Evolutionary conservation across 2,329 filamentous ascomycete genomes (phyloP).

Genomic region (Emmonsia crescens): DNA sequence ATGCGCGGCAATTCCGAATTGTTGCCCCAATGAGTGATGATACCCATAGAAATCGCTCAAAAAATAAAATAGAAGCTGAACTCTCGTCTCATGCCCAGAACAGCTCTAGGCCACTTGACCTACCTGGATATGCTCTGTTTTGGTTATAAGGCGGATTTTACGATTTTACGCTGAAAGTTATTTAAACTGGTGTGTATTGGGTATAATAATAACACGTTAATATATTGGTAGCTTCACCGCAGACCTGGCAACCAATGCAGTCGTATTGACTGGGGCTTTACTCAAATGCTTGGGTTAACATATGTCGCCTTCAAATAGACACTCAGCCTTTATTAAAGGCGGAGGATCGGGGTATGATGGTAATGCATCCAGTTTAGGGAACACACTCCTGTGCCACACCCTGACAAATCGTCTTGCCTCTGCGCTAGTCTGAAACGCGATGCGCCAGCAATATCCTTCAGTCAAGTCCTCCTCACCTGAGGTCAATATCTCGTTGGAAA

Average conservation of each 20-base stretch:
- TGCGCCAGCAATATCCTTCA: slow-evolving; percentile 35
- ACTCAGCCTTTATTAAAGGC: slow-evolving; percentile 14
- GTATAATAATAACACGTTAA: background rate
- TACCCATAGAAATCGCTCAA: too few species aligned
- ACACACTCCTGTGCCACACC: slow-evolving; percentile 42
- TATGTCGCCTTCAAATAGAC: slow-evolving; percentile 11
- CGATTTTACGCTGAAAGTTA: too few species aligned
- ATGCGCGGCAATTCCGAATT: background rate
- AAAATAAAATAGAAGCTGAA: too few species aligned
- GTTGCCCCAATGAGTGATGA: too few species aligned
- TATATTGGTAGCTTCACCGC: background rate
- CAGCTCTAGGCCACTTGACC: too few species aligned
- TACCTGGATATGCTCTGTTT: too few species aligned
- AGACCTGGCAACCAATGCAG: background rate
- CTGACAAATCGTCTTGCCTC: slow-evolving; percentile 45
- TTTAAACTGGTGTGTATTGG: too few species aligned
- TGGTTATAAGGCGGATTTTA: too few species aligned
- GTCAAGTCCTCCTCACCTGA: slow-evolving; percentile 4
- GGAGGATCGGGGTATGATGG: slow-evolving; percentile 8
- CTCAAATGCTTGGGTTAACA: background rate
- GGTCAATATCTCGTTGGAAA: slow-evolving; percentile 8
- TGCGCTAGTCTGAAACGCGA: slow-evolving; percentile 45
- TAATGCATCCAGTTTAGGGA: slow-evolving; percentile 21
- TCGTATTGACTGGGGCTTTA: background rate
- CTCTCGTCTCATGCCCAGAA: too few species aligned